Base-by-base conservation (phyloP, 176 grass and related monocot species). In the Alopecurus myosuroides region DNA sequence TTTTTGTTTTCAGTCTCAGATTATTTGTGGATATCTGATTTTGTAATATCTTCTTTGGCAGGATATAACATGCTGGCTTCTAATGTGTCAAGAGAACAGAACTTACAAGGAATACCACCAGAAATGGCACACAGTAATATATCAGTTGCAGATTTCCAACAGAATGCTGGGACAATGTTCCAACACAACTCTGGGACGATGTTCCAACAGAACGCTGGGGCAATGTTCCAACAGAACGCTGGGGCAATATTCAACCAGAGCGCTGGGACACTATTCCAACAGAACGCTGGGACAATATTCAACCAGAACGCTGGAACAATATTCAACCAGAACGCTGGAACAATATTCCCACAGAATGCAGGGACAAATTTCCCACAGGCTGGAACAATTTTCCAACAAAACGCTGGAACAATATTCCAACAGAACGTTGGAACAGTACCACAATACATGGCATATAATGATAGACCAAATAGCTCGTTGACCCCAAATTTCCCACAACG, bases 401-500 rank as follows among this genome's bases (percentile, higher is more conserved):
- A 57, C 9, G 22, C 53, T 11, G 53, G 25, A 12, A 26, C 55
- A 58, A 5, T 26, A 2, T 74, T 74, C 70, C 70, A 74, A 6
- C 70, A 29, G 70, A 74, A 74, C 14, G 15, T 14, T 49, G 70
- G 28, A 79, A 48, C 46, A 57, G 37, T 70, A 58, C 58, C 53
- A 48, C 82, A 86, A 80, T 74, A 84, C 78, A 55, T 86, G 46
- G 36, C 70, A 80, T 77, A 57, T 67, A 78, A 70, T 82, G 77
- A 85, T 89, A 87, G 77, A 56, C 79, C 77, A 79, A 79, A 81
- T 85, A 83, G 70, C 40, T 45, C 69, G 62, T 72, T 75, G 56
- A 81, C 69, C 57, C 86, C 76, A 78, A 86, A 91, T 77, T 94
- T 96, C 88, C 86, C 74, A 49, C 91, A 95, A 31, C 86, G 87